Evolutionary conservation across 1,284 basidiomycete genomes (phyloP).

Genomic region (Takashimella tepidaria): DNA sequence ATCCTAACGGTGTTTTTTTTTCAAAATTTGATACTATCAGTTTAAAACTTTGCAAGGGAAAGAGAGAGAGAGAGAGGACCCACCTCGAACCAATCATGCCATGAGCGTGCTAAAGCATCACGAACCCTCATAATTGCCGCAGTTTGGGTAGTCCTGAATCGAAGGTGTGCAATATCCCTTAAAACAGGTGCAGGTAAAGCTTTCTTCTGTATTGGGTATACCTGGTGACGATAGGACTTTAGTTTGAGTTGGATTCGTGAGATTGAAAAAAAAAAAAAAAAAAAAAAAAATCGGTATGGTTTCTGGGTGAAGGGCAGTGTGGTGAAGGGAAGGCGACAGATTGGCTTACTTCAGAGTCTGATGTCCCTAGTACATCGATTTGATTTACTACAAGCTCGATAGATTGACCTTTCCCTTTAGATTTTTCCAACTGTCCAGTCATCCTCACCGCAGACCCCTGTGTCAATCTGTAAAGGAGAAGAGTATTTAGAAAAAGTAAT

Average conservation of each 20-base stretch:
- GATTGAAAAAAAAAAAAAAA: too few species aligned
- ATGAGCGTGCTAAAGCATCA: conserved; percentile 55
- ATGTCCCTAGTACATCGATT: conserved; percentile 64
- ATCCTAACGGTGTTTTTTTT: conserved; percentile 47
- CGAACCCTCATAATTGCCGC: conserved; percentile 71
- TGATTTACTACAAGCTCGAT: conserved; percentile 67
- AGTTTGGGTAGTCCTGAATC: conserved; percentile 66
- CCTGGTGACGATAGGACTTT: conserved; percentile 45
- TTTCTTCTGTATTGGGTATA: conserved; percentile 85
- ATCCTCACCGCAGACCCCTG: conserved; percentile 69
- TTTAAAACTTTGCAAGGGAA: too few species aligned
- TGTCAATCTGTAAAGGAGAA: conserved; percentile 55
- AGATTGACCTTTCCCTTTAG: conserved; percentile 64
- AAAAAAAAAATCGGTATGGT: conserved; percentile 5
- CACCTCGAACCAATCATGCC: conserved; percentile 66
- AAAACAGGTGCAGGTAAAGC: conserved; percentile 66
- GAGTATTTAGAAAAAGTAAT: too few species aligned
- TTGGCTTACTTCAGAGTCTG: conserved; percentile 68
- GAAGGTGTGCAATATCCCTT: conserved; percentile 74
- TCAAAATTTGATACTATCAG: not conserved
- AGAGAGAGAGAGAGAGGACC: conserved; percentile 30
- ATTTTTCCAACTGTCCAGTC: conserved; percentile 60
- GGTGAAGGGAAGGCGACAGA: too few species aligned
- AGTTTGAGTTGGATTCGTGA: not conserved
- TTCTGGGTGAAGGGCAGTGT: too few species aligned